phyloP scores from a whole-genome alignment of 805 yeast species.

The Nakazawaea pomicola region DNA sequence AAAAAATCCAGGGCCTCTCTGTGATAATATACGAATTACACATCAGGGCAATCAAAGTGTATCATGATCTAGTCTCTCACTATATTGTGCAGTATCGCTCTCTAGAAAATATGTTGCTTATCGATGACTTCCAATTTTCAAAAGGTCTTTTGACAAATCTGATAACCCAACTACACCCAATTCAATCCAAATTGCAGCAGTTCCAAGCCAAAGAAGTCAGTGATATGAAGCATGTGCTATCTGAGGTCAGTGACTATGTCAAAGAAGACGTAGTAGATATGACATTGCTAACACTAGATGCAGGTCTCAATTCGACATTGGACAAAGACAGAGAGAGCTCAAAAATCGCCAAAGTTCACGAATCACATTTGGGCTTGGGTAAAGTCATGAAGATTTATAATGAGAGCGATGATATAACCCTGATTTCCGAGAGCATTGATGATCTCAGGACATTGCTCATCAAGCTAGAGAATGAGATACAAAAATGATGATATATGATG shows the following conservation, averaged over 20 bases:
- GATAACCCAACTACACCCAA: conserved; percentile 1
- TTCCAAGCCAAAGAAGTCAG: background rate
- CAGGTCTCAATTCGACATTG: background rate
- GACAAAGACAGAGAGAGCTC: background rate
- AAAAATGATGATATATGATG: background rate
- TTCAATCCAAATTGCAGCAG: background rate
- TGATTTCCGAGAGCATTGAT: background rate
- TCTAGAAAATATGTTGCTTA: background rate
- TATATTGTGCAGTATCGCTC: background rate
- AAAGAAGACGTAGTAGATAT: conserved; percentile 7
- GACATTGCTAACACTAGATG: conserved; percentile 7
- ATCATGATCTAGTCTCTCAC: background rate
- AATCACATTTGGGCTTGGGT: background rate
- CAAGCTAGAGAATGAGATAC: background rate
- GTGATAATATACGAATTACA: background rate
- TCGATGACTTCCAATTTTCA: conserved; percentile 8
- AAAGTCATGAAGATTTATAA: background rate
- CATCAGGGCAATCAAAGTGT: background rate
- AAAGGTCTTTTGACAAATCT: conserved; percentile 1
- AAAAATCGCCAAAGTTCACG: conserved; percentile 9
- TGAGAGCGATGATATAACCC: background rate
- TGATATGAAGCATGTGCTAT: background rate
- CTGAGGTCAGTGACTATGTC: conserved; percentile 1
- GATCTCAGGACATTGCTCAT: background rate
- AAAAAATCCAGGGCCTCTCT: background rate